A percentile compares a stretch with the other conserved stretches of the same genome.
Evolutionary conservation across 2,329 filamentous ascomycete species (phyloP).

Genomic region (Dichotomopilus funicola): DNA sequence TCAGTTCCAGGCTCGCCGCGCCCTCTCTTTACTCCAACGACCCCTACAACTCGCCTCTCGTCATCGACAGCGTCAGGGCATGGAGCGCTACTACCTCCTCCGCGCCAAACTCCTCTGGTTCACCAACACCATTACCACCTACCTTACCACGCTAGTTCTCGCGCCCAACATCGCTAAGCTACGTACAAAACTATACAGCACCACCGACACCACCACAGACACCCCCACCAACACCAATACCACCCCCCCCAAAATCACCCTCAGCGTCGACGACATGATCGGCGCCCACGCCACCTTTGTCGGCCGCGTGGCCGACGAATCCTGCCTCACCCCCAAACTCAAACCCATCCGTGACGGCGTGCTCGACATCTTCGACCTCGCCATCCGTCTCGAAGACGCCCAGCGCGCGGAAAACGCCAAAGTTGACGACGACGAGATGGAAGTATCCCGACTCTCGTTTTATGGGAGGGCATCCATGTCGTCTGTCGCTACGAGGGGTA

Average conservation of each 20-base stretch:
- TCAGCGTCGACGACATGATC: conserved; percentile 78
- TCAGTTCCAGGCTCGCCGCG: conserved; percentile 69
- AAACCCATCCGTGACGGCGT: conserved; percentile 65
- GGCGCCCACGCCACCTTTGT: conserved; percentile 59
- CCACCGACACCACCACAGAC: conserved; percentile 47
- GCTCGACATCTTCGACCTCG: conserved; percentile 69
- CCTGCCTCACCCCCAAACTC: conserved; percentile 63
- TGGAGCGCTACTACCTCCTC: conserved; percentile 50
- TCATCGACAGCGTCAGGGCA: conserved; percentile 21
- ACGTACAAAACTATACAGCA: conserved; percentile 44
- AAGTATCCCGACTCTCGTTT: conserved; percentile 35
- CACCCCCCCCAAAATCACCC: conserved; percentile 37
- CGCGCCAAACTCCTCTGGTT: conserved; percentile 73
- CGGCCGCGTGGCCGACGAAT: conserved; percentile 56
- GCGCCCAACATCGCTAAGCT: conserved; percentile 53
- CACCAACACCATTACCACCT: conserved; percentile 64
- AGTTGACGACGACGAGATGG: conserved; percentile 33
- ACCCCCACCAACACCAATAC: neutral
- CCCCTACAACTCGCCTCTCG: conserved; percentile 31
- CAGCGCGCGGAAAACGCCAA: conserved; percentile 37
- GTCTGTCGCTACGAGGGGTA: conserved; percentile 13
- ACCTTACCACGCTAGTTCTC: conserved; percentile 68
- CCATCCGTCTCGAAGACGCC: conserved; percentile 60
- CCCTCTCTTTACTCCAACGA: conserved; percentile 58
- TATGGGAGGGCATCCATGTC: conserved; percentile 27